phyloP scores from a whole-genome alignment of 225 moss, liverwort and hornwort genomes.

The Sphagnum tenellum region DNA sequence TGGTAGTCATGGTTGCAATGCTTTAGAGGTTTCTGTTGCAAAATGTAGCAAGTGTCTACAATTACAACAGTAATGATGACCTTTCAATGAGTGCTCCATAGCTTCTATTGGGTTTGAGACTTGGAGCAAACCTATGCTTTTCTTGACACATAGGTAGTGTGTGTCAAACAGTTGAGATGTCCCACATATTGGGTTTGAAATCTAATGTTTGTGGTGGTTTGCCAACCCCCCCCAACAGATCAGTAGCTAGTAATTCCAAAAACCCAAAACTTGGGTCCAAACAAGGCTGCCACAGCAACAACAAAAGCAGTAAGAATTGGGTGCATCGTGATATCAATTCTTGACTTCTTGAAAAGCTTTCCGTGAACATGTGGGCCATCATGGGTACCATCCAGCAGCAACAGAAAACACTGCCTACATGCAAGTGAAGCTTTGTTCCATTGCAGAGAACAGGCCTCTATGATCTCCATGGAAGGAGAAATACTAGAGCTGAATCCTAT shows the following conservation, averaged over 20 bases:
- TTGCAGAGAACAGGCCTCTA: conserved; percentile 46
- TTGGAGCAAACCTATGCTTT: too few relatives aligned
- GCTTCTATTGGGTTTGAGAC: too few relatives aligned
- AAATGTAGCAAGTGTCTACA: too few relatives aligned
- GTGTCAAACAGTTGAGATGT: too few relatives aligned
- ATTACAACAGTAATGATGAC: too few relatives aligned
- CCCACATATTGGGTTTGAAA: too few relatives aligned
- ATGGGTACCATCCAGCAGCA: conserved; percentile 47
- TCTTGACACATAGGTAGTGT: too few relatives aligned
- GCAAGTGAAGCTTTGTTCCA: conserved; percentile 37
- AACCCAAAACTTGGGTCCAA: conserved; percentile 36
- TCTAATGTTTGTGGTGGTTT: too few relatives aligned
- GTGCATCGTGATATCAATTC: conserved; percentile 42
- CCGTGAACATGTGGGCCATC: conserved; percentile 41
- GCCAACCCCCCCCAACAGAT: background rate
- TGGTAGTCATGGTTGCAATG: too few relatives aligned
- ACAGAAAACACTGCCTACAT: conserved; percentile 44
- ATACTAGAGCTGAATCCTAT: too few relatives aligned
- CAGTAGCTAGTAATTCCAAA: conserved; percentile 33
- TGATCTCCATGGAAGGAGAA: conserved; percentile 31
- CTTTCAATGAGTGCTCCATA: too few relatives aligned
- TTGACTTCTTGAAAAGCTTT: conserved; percentile 35
- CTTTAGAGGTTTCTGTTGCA: too few relatives aligned
- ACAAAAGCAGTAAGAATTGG: conserved; percentile 54
- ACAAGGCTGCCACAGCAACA: conserved; percentile 46